Evolutionary conservation across 345 rosid species (phyloP).

Genomic region (Aurinia saxatilis): DNA sequence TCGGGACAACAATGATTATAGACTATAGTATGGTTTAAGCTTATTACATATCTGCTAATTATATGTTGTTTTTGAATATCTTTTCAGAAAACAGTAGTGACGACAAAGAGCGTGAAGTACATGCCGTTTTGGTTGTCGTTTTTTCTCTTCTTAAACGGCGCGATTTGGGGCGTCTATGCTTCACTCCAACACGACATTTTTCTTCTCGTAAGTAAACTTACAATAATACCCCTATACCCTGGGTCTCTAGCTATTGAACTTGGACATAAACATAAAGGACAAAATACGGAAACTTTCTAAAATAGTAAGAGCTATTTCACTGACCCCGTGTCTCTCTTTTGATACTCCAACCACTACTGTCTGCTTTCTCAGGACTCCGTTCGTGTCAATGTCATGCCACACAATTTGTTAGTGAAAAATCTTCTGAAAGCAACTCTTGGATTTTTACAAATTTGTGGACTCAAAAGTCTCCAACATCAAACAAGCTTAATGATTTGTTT

Average conservation of each 20-base stretch:
- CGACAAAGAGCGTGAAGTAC: slow-evolving; percentile 57
- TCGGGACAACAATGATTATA: background rate
- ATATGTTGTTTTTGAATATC: background rate
- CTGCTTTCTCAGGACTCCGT: background rate
- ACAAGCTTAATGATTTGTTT: background rate
- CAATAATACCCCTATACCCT: background rate
- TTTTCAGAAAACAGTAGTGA: slow-evolving; percentile 66
- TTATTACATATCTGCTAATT: background rate
- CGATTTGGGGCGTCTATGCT: slow-evolving; percentile 56
- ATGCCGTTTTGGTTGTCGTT: slow-evolving; percentile 75
- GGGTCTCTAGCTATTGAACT: no score
- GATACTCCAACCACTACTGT: background rate
- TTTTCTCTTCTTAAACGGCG: slow-evolving; percentile 62
- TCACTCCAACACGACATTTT: slow-evolving; percentile 41
- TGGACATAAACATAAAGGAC: background rate
- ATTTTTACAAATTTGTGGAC: slow-evolving; percentile 10
- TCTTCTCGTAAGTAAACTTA: slow-evolving; percentile 39
- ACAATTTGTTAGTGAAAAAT: background rate
- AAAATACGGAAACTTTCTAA: background rate
- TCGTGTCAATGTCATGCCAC: background rate
- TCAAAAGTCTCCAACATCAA: slow-evolving; percentile 18
- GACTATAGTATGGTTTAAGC: background rate
- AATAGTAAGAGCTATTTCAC: background rate
- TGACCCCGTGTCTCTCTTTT: background rate
- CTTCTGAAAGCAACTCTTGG: background rate